Conservation (phyloP, 805 yeast genomes). For the Candida arabinofermentans region DNA sequence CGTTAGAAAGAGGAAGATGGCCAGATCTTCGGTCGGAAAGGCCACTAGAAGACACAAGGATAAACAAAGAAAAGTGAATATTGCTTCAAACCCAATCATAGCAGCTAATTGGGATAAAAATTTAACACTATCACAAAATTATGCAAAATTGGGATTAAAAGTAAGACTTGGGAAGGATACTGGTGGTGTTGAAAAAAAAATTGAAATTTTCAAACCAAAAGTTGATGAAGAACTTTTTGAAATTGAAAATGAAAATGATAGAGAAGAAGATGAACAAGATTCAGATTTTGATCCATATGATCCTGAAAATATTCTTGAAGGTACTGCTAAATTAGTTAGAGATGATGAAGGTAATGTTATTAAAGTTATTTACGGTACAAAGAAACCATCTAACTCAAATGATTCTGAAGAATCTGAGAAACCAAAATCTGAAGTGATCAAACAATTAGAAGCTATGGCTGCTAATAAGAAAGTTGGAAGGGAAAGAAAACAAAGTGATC, state of each 20-base stretch:
- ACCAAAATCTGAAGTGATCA: slow-evolving; percentile 53
- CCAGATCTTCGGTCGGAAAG: slow-evolving; percentile 65
- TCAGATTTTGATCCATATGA: slow-evolving; percentile 40
- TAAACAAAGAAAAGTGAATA: slow-evolving; percentile 60
- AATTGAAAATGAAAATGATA: slow-evolving; percentile 32
- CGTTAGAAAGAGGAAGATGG: slow-evolving; percentile 84
- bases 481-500: slow-evolving; percentile 56
- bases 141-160: slow-evolving; percentile 73
- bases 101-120: slow-evolving; percentile 88
- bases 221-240: slow-evolving; percentile 24
- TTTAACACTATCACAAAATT: slow-evolving; percentile 80
- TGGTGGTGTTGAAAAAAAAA: slow-evolving; percentile 74
- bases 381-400: slow-evolving; percentile 19
- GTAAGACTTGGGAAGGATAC: slow-evolving; percentile 62
- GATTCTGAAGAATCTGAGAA: slow-evolving; percentile 16
- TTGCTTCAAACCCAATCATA: slow-evolving; percentile 73
- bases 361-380: slow-evolving; percentile 68
- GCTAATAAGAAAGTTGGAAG: slow-evolving; percentile 36
- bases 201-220: slow-evolving; percentile 37
- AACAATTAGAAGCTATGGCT: slow-evolving; percentile 64
- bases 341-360: slow-evolving; percentile 65
- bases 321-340: slow-evolving; percentile 73
- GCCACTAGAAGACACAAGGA: slow-evolving; percentile 69
- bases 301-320: slow-evolving; percentile 64
- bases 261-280: slow-evolving; percentile 30